Conservation (phyloP, 805 yeast genomes). For the Candida germanica region DNA sequence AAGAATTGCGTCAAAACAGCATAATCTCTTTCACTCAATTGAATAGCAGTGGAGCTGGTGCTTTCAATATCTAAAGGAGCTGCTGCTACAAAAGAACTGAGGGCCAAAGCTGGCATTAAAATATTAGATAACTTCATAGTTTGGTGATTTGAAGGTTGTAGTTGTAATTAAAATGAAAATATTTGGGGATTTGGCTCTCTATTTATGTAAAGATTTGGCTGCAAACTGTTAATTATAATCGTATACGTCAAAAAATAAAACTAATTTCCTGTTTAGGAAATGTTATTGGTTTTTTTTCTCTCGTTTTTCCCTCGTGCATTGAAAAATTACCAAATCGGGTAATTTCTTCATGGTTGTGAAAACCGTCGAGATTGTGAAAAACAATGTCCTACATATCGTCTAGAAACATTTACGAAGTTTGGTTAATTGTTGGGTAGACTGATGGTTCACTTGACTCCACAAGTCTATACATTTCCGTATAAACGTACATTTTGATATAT, state of each 20-base stretch:
- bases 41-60: not conserved
- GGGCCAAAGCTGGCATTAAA: conserved; percentile 4
- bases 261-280: conserved; percentile 4
- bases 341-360: too few species aligned
- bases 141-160: not conserved
- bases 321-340: conserved; percentile 2
- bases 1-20: conserved; percentile 22
- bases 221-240: too few species aligned
- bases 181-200: not conserved
- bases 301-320: not conserved
- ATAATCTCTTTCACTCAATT: conserved; percentile 10
- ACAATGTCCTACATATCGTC: too few species aligned
- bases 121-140: conserved; percentile 3
- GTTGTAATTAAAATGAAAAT: not conserved
- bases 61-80: conserved; percentile 4
- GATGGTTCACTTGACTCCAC: too few species aligned
- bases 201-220: too few species aligned
- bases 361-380: too few species aligned
- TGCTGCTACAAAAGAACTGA: not conserved
- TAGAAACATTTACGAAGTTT: too few species aligned
- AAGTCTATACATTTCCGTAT: too few species aligned
- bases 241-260: not conserved
- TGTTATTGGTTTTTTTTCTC: not conserved
- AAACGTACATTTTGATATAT: too few species aligned
- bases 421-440: too few species aligned